Percentiles rank a stretch among this genome's conserved stretches.
Conservation (phyloP, 2,329 filamentous ascomycete genomes). For the Fusarium sp. region DNA sequence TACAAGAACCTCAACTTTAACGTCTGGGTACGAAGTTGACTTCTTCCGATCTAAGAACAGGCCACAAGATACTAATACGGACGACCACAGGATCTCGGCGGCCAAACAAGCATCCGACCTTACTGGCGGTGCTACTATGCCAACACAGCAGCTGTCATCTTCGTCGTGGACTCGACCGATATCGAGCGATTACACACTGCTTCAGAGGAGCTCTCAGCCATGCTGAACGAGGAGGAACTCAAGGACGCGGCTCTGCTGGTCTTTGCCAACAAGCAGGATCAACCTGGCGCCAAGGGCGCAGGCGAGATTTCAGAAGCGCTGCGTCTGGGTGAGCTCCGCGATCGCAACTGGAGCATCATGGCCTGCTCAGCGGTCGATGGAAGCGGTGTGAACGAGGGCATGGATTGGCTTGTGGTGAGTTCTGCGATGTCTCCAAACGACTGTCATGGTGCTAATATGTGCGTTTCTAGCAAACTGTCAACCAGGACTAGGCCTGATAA, state of each 20-base stretch:
- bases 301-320: conserved; percentile 97
- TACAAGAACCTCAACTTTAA: conserved; percentile 99
- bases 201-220: conserved; percentile 90
- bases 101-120: conserved; percentile 97
- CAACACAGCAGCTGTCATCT: conserved; percentile 98
- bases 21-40: conserved; percentile 80
- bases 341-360: conserved; percentile 99
- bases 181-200: conserved; percentile 94
- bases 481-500: conserved; percentile 48
- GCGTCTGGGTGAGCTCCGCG: conserved; percentile 88
- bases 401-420: conserved; percentile 97
- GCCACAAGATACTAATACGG: conserved; percentile 18
- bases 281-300: conserved; percentile 94
- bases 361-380: conserved; percentile 97
- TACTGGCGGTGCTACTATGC: conserved; percentile 99
- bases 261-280: conserved; percentile 99
- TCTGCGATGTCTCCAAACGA: too few relatives aligned
- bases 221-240: conserved; percentile 97
- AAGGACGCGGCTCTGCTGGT: conserved; percentile 92
- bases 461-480: conserved; percentile 52
- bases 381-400: conserved; percentile 93
- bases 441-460: conserved; percentile 14
- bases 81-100: conserved; percentile 80
- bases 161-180: conserved; percentile 98
- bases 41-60: background rate